These are phyloP conservation scores for Gilbertella persicaria DNA, from an alignment of 371 early-diverging fungal species.

Conservation along the genomic window DNA sequence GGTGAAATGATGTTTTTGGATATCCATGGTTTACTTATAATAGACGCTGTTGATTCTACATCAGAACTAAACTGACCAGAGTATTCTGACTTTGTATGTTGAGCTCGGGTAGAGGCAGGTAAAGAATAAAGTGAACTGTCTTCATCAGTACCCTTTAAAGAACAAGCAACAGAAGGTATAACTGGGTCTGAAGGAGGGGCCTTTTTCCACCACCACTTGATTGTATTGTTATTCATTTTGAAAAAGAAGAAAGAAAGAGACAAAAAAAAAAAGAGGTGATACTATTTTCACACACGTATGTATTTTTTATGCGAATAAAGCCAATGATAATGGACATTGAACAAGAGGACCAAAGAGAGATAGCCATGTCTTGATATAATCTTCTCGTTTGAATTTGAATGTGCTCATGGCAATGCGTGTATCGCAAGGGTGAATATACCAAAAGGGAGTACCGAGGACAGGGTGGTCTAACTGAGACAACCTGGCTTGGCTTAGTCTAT, in stretches of 20 bases:
- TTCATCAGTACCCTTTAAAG: too few relatives aligned
- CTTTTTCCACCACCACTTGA: too few relatives aligned
- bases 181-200: too few relatives aligned
- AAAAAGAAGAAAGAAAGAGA: too few relatives aligned
- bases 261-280: too few relatives aligned
- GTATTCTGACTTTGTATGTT: conserved; percentile 18
- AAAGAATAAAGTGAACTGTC: conserved; percentile 8
- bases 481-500: conserved; percentile 32
- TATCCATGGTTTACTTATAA: conserved; percentile 22
- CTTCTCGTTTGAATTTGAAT: conserved; percentile 4
- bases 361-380: conserved; percentile 41
- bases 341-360: conserved; percentile 37
- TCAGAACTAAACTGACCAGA: conserved; percentile 17
- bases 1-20: conserved; percentile 7
- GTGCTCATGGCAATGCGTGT: conserved; percentile 57
- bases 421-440: conserved; percentile 76
- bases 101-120: conserved; percentile 13
- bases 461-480: conserved; percentile 66
- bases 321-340: conserved; percentile 16
- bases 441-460: conserved; percentile 53
- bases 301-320: too few relatives aligned
- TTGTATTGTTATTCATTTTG: too few relatives aligned
- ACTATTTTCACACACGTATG: too few relatives aligned
- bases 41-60: conserved; percentile 23
- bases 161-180: too few relatives aligned